Evolutionary conservation across 495 filamentous ascomycete species (phyloP), one percentile per base, ranked within the genome.

Genomic region (Durotheca rogersii): DNA sequence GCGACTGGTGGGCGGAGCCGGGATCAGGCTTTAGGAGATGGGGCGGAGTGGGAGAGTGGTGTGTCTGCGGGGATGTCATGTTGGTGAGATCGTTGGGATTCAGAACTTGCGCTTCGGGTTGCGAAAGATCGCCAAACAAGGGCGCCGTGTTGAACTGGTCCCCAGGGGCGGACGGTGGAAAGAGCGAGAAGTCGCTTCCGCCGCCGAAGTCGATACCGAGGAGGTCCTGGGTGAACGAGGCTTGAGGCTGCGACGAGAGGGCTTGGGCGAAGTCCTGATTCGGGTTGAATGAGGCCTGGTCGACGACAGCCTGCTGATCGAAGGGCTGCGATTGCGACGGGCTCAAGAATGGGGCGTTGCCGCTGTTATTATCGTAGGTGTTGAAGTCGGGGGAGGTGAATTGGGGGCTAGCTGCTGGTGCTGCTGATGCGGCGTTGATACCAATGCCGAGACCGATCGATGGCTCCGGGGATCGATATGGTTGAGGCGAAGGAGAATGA

Each of bases 1-100:
- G 80, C 30, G 73, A 81, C 54, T 78, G 71, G 55, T 77, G 83
- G 60, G 67, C 77, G 63, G 67, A 85, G 66, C 69, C 75, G 58
- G 62, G 78, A 25, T 87, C 79, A 40, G 83, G 79, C 50, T 83
- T 79, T 38, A 89, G 77, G 41, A 90, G 72, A 60, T 86, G 82
- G 41, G 89, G 81, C 52, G 87, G 85, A 31, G 83, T 83, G 12
- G 82, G 78, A 21, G 79, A 72, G 62, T 74, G 69, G 41, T 73
- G 70, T 27, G 72, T 65, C 32, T 87, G 87, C 10, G 83, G 76
- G 25, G 83, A 81, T 38, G 85, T 76, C 72, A 88, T 87, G 62
- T 85, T 83, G 67, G 81, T 83, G 69, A 87, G 78, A 40, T 76
- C 68, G 45, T 70, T 61, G 56, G 66, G 72, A 51, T 73, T 66